A percentile compares a stretch with the other conserved stretches of the same genome.
Conservation (phyloP, 345 rosid species). For the Geranium rotundifolium region DNA sequence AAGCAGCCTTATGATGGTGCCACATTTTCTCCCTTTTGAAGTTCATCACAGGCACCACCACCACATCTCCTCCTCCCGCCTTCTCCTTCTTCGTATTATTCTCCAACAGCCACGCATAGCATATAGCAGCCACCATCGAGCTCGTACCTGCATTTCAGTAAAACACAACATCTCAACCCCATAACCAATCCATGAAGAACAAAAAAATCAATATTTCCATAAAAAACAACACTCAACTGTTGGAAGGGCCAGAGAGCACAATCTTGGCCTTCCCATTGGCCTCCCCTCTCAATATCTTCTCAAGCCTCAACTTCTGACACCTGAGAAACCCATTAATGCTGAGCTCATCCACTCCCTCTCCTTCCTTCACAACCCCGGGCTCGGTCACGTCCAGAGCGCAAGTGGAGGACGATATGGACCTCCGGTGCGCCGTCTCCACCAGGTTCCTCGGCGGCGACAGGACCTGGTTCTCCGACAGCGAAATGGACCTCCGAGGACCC, state of each 20-base stretch:
- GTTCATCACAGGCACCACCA: constrained; percentile 48
- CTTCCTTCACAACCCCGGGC: constrained; percentile 21
- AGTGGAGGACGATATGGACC: constrained; percentile 34
- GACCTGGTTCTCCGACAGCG: constrained; percentile 22
- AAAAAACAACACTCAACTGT: constrained; percentile 31
- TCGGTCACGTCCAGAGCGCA: constrained; percentile 30
- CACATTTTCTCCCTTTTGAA: constrained; percentile 44
- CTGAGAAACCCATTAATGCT: constrained; percentile 40
- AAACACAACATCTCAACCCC: not conserved
- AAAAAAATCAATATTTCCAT: not conserved
- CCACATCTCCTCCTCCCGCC: constrained; percentile 16
- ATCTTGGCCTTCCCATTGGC: constrained; percentile 32
- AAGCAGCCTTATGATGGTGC: constrained; percentile 49
- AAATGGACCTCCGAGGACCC: constrained; percentile 29
- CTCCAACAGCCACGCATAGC: constrained; percentile 51
- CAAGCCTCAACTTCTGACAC: constrained; percentile 32
- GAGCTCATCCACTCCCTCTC: constrained; percentile 8
- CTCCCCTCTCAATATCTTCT: constrained; percentile 27
- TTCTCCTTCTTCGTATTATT: constrained; percentile 25
- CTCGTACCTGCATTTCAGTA: constrained; percentile 33
- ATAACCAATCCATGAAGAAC: not conserved
- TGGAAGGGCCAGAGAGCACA: constrained; percentile 49
- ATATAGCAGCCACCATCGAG: constrained; percentile 54
- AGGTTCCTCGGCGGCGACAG: constrained; percentile 48
- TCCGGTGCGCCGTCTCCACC: constrained; percentile 36